Base-by-base conservation (phyloP, 768 basidiomycete genomes). In the Glaciozyma martinii region DNA sequence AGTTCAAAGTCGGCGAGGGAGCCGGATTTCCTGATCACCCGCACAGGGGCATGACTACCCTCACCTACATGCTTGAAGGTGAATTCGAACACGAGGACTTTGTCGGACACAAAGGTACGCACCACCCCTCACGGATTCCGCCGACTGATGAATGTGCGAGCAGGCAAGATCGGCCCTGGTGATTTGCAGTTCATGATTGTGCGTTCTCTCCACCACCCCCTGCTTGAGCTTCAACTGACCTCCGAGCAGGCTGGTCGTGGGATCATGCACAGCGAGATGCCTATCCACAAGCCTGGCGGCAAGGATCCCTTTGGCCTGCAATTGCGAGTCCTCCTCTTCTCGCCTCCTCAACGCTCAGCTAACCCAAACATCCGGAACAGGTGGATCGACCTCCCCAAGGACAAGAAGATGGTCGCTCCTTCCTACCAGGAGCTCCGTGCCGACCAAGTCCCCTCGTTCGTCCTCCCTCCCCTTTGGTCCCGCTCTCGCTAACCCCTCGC, bases 81-180 rank as follows among this genome's bases (percentile, higher is more conserved):
- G 47, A 67, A 30, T 87, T 86, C 71, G 80, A 82, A 60, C 94
- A 98, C 71, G 94, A 98, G 77, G 94, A 97, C 75, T 93, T 89
- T 29, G 85, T 84, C 3, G 93, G 89, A 2, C 88, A 92, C 76
- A 83, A 84, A 65, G 89, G 88, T 46, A 10, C 6, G 8, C 46
- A 7, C 29, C 19, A 46, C 59, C 42, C 56, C 59, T 12, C 43
- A 57, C n/a, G 59, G 62, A 6, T 21, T 89, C 59, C 76, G 82
- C 23, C 29, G n/a, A 47, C 25, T 25, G 16, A 27, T 43, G 60
- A 59, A 55, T 0, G 55, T n/a, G 18, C 30, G 12, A 19, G n/a
- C 18, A n/a, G 55, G 55, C n/a, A 75, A 72, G 13, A 74, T 79
- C 27, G 74, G 74, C 25, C 66, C 85, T 13, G 93, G 93, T 5